Conservation (phyloP, 2,329 filamentous ascomycete genomes). For the Lasiodiplodia gonubiensis region DNA sequence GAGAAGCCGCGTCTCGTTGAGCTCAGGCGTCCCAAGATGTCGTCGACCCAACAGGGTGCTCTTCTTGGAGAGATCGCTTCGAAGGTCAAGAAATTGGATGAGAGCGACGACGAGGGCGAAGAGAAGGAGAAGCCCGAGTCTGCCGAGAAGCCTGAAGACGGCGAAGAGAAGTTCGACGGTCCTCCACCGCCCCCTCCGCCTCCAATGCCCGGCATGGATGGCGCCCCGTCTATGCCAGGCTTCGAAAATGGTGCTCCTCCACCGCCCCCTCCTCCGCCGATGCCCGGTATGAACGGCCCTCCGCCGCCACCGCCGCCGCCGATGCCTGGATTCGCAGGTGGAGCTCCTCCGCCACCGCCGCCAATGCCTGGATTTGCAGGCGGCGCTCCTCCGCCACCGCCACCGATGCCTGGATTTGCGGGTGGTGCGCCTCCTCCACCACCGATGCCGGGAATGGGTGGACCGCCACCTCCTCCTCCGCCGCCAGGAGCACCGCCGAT, state of each 20-base stretch:
- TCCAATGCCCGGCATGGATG: constrained; percentile 32
- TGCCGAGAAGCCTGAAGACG: constrained; percentile 70
- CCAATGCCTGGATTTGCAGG: constrained; percentile 55
- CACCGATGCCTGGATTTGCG: constrained; percentile 51
- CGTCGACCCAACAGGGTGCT: constrained; percentile 66
- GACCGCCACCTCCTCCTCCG: constrained; percentile 54
- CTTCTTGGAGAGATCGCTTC: constrained; percentile 74
- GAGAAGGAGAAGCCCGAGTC: constrained; percentile 70
- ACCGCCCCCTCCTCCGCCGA: constrained; percentile 51
- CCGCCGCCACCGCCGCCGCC: constrained; percentile 50
- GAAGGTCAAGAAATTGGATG: constrained; percentile 75
- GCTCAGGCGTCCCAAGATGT: constrained; percentile 73
- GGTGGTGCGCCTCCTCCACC: constrained; percentile 51
- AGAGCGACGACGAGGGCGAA: constrained; percentile 70
- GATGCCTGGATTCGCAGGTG: constrained; percentile 45
- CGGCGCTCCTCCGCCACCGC: constrained; percentile 48
- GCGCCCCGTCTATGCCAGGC: constrained; percentile 37
- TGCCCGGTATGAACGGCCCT: constrained; percentile 46
- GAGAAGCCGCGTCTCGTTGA: constrained; percentile 82
- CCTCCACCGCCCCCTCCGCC: constrained; percentile 39
- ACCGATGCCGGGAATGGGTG: constrained; percentile 48
- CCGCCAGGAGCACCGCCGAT: constrained; percentile 67
- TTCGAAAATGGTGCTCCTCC: constrained; percentile 44
- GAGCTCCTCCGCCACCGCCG: constrained; percentile 50
- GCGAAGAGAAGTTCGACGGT: constrained; percentile 64